Conservation (phyloP, 2,329 filamentous ascomycete genomes). For the Scytalidium sp. region DNA sequence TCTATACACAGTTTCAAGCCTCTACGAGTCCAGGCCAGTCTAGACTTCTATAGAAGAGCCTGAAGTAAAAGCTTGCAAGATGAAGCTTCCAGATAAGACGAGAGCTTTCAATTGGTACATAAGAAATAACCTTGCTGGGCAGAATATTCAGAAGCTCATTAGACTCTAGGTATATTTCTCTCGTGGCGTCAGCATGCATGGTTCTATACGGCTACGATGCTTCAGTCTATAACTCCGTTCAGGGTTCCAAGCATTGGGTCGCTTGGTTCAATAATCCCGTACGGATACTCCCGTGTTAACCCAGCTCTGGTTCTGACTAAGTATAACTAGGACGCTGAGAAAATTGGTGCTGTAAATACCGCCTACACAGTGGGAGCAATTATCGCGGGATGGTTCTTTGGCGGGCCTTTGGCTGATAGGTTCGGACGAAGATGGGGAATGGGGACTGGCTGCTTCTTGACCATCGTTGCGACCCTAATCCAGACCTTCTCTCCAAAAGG, state of each 20-base stretch:
- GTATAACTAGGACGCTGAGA: slow-evolving; percentile 31
- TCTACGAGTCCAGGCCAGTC: no score
- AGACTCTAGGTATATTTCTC: slow-evolving; percentile 57
- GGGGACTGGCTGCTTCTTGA: slow-evolving; percentile 60
- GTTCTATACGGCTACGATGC: slow-evolving; percentile 74
- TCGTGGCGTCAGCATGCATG: slow-evolving; percentile 72
- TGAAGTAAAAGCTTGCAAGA: slow-evolving; percentile 29
- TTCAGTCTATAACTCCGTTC: slow-evolving; percentile 70
- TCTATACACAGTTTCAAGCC: no score
- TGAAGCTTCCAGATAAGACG: slow-evolving; percentile 8
- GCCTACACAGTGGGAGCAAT: slow-evolving; percentile 70
- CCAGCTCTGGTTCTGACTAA: slow-evolving; percentile 9
- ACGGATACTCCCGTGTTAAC: slow-evolving; percentile 2
- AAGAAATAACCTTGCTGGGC: background rate
- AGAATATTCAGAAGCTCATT: background rate
- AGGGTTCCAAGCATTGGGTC: slow-evolving; percentile 65
- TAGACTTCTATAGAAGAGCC: no score
- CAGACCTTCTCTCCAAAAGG: slow-evolving; percentile 61
- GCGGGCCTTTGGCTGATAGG: slow-evolving; percentile 57
- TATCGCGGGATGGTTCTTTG: slow-evolving; percentile 66
- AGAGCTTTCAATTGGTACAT: slow-evolving; percentile 12
- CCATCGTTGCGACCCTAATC: slow-evolving; percentile 66
- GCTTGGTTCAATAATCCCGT: slow-evolving; percentile 51
- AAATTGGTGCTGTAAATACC: slow-evolving; percentile 60
- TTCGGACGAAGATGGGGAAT: slow-evolving; percentile 64